phyloP scores from a whole-genome alignment of 2,329 filamentous ascomycete genomes.

The Didymella exigua region DNA sequence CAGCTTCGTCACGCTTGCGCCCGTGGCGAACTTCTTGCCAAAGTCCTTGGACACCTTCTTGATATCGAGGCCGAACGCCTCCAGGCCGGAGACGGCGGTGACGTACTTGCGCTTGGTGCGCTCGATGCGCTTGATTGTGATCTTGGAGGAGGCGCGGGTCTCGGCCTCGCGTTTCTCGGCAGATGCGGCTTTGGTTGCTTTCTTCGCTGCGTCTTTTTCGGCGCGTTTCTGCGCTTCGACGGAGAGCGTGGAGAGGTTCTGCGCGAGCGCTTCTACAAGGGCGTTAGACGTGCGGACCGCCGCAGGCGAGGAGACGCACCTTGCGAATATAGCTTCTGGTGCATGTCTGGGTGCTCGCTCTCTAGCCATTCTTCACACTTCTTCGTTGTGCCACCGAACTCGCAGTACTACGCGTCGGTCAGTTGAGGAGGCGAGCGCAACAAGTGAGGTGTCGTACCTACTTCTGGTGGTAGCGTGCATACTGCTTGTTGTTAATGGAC shows the following conservation, averaged over 20 bases:
- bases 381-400: slow-evolving; percentile 94
- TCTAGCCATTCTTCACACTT: slow-evolving; percentile 98
- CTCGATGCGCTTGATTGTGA: slow-evolving; percentile 96
- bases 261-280: slow-evolving; percentile 68
- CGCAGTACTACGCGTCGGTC: slow-evolving; percentile 77
- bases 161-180: slow-evolving; percentile 83
- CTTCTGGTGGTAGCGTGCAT: slow-evolving; percentile 70
- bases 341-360: slow-evolving; percentile 73
- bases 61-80: slow-evolving; percentile 87
- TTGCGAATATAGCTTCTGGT: slow-evolving; percentile 81
- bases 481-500: slow-evolving; percentile 52
- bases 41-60: slow-evolving; percentile 97
- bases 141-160: slow-evolving; percentile 78
- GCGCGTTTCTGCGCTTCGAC: slow-evolving; percentile 92
- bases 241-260: slow-evolving; percentile 83
- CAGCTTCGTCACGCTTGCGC: slow-evolving; percentile 87
- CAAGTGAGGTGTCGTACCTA: slow-evolving; percentile 54
- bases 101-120: slow-evolving; percentile 98
- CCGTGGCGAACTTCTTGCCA: slow-evolving; percentile 98
- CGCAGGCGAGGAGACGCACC: slow-evolving; percentile 64
- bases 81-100: slow-evolving; percentile 87
- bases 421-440: slow-evolving; percentile 5
- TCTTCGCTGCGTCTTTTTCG: slow-evolving; percentile 95
- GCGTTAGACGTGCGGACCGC: background rate
- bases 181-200: slow-evolving; percentile 90